Conservation (phyloP, 768 basidiomycete species). For the Hygrophorus russula region DNA sequence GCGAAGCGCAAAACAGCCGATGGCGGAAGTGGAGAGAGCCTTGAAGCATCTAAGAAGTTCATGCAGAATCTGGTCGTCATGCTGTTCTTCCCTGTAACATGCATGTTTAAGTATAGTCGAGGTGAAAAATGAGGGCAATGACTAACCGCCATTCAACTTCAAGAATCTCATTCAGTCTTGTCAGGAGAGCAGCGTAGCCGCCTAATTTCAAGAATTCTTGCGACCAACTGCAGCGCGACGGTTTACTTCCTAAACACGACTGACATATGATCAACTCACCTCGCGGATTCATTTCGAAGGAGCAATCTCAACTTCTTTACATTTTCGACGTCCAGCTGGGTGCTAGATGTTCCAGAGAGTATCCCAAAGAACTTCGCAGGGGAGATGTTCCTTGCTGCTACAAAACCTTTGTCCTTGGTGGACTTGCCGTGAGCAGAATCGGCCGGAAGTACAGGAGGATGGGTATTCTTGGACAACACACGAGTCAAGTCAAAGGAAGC, state of each 20-base stretch:
- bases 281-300: conserved; percentile 85
- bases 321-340: conserved; percentile 70
- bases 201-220: conserved; percentile 73
- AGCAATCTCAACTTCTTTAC: conserved; percentile 82
- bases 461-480: conserved; percentile 35
- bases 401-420: conserved; percentile 40
- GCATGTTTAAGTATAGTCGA: not conserved
- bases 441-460: conserved; percentile 32
- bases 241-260: not conserved
- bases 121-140: not conserved
- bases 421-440: conserved; percentile 26
- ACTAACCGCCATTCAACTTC: conserved; percentile 94
- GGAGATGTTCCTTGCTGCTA: conserved; percentile 38
- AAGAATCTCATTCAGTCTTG: conserved; percentile 79
- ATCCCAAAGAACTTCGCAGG: conserved; percentile 60
- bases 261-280: conserved; percentile 28
- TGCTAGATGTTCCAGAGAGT: conserved; percentile 57
- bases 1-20: conserved; percentile 86
- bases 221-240: conserved; percentile 57
- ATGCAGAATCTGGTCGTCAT: conserved; percentile 89
- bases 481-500: conserved; percentile 45
- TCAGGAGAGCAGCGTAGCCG: conserved; percentile 79
- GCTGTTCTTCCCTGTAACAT: conserved; percentile 81
- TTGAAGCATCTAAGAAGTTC: conserved; percentile 92
- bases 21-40: conserved; percentile 80